Conservation (phyloP, 768 basidiomycete species). For the Leccinellum rugosiceps region DNA sequence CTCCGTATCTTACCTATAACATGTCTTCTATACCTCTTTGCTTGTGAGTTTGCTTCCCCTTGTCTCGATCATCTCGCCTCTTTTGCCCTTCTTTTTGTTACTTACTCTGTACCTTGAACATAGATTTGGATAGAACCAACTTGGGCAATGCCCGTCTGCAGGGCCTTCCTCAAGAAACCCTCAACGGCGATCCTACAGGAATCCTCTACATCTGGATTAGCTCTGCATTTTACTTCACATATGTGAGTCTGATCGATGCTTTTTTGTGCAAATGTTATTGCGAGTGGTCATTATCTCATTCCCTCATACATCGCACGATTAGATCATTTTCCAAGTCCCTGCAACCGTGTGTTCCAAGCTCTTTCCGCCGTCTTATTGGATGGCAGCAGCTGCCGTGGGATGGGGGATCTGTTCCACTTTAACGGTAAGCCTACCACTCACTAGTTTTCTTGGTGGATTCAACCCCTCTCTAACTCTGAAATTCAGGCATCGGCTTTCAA, state of each 20-base stretch:
- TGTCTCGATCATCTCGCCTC: neutral
- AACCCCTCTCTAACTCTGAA: neutral
- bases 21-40: slow-evolving; percentile 71
- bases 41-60: slow-evolving; percentile 45
- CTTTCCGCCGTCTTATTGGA: slow-evolving; percentile 64
- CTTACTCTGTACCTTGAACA: neutral
- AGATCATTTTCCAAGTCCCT: slow-evolving; percentile 73
- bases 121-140: slow-evolving; percentile 69
- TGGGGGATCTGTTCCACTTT: slow-evolving; percentile 78
- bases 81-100: neutral
- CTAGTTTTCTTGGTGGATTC: neutral
- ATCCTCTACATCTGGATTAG: slow-evolving; percentile 69
- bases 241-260: slow-evolving; percentile 40
- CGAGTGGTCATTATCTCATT: neutral
- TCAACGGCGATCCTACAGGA: slow-evolving; percentile 66
- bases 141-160: slow-evolving; percentile 77
- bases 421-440: slow-evolving; percentile 44
- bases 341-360: slow-evolving; percentile 66
- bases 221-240: slow-evolving; percentile 77
- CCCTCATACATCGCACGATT: neutral
- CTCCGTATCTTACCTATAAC: slow-evolving; percentile 45
- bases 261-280: neutral
- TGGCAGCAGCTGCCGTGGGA: slow-evolving; percentile 60
- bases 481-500: slow-evolving; percentile 59
- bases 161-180: slow-evolving; percentile 62